Conservation (phyloP, 805 yeast genomes). For the Suhomyces canberraensis region DNA sequence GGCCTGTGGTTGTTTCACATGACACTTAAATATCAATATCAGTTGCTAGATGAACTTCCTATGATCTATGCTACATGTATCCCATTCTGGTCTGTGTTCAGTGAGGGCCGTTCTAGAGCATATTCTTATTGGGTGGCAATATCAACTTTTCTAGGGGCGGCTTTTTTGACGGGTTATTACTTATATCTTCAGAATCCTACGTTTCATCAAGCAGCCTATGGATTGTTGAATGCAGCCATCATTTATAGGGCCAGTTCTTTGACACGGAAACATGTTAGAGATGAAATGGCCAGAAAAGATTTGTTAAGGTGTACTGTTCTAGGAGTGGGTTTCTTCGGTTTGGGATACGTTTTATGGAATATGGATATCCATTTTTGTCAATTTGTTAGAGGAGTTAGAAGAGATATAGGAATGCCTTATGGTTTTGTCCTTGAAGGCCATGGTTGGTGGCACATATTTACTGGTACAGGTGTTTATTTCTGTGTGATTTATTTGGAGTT, state of each 20-base stretch:
- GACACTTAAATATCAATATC: conserved; percentile 88
- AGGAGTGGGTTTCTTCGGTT: conserved; percentile 61
- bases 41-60: conserved; percentile 90
- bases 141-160: conserved; percentile 52
- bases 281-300: conserved; percentile 42
- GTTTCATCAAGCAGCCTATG: conserved; percentile 86
- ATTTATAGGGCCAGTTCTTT: conserved; percentile 57
- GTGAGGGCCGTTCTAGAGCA: conserved; percentile 47
- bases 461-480: conserved; percentile 84
- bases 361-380: conserved; percentile 79
- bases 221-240: conserved; percentile 68
- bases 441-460: conserved; percentile 95
- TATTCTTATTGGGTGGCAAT: conserved; percentile 45
- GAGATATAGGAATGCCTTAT: conserved; percentile 72
- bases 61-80: conserved; percentile 98
- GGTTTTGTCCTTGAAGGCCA: conserved; percentile 89
- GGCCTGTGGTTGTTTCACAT: conserved; percentile 97
- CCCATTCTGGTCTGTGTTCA: conserved; percentile 82
- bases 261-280: conserved; percentile 51
- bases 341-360: conserved; percentile 87
- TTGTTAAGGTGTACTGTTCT: conserved; percentile 53
- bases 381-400: conserved; percentile 54
- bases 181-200: conserved; percentile 76
- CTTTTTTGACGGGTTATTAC: conserved; percentile 65
- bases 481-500: conserved; percentile 79